Base-by-base conservation (phyloP, 352 stramenopile species). In the Globisporangium radiosum region DNA sequence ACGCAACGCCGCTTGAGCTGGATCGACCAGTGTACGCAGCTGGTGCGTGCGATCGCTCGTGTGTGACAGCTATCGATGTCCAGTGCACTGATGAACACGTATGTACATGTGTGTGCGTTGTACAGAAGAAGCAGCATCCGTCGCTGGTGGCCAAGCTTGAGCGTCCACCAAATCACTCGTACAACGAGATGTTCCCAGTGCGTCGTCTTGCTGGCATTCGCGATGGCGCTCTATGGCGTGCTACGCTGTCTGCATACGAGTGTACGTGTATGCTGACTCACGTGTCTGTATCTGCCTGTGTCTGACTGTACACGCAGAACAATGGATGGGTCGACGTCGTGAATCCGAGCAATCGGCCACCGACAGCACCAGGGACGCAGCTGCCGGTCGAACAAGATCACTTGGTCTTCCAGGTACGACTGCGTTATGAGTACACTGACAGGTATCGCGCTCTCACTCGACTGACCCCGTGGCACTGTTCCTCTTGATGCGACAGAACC, bases 121-220 rank as follows among this genome's bases (percentile, higher is more conserved):
- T 44, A 25, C 47, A 89, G 76, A 81, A 76, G 56, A 87, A 87
- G 54, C 54, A 81, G 3, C 68, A 85, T 58, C 72, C 77, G 3
- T 74, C 70, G 47, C 64, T 87, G 37, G 61, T 87, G 47, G 64
- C 75, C 15, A 75, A 79, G 40, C 83, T 78, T 2, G 83, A 93
- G 42, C 81, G 83, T 19, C 83, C 83, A 13, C 83, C 83, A 7
- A 89, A 87, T 54, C 49, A 84, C 55, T 93, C 81, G 0, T 93
- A 92, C 70, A 92, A 64, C 59, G 78, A 78, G 7, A 90, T 91
- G 76, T 58, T 63, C 13, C 75, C 81, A n/a, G 84, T 90, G 61
- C 54, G 78, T 75, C 5, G 17, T 19, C 15, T 43, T 56, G 57
- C 25, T 52, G 7, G 15, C 42, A 40, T 25, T 56, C 13, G 6